Evolutionary conservation across 257 asterid species (phyloP), one percentile per base, ranked within the genome.

Genomic region (Salvia splendens): DNA sequence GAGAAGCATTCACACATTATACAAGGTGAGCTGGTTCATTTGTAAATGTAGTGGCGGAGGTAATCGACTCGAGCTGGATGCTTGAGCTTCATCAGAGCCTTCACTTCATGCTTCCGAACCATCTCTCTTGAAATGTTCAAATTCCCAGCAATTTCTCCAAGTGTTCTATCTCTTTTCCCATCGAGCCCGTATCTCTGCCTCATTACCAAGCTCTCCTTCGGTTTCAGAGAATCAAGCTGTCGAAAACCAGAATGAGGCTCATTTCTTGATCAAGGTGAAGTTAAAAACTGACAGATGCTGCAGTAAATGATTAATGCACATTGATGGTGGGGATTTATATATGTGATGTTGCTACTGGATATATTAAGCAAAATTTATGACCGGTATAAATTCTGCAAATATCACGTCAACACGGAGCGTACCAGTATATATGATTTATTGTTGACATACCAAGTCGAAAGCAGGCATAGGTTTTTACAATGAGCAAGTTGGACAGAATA

Each of bases 41-140:
- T 87, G 83, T 65, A 76, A 38, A 90, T 65, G 72, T 87, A 84
- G 35, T 53, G 92, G 33, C 97, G 89, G 71, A 90, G 89, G 77
- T 93, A 90, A 64, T 90, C 97, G 6, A 86, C 87, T 20, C 97
- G 85, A 73, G 96, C 65, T 42, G 97, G 96, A 84, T 87, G 95
- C 88, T 90, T 93, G 82, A 93, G 97, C 82, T 93, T 93, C 99
- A 93, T 90, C 36, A 93, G 82, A 71, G 96, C 99, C 86, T 93
- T 93, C 53, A 91, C 83, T 77, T 84, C 97, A 70, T 93, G 94
- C 81, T 93, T 93, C 43, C 97, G 68, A 12, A 90, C 99, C 99
- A 67, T 92, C 77, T 87, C 97, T 72, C 97, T 78, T 0, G 98
- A 89, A 49, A 92, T 89, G 65, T 92, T 92, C 52, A 92, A 73